phyloP scores from a whole-genome alignment of 2,329 filamentous ascomycete genomes.

The Cercospora zeina region DNA sequence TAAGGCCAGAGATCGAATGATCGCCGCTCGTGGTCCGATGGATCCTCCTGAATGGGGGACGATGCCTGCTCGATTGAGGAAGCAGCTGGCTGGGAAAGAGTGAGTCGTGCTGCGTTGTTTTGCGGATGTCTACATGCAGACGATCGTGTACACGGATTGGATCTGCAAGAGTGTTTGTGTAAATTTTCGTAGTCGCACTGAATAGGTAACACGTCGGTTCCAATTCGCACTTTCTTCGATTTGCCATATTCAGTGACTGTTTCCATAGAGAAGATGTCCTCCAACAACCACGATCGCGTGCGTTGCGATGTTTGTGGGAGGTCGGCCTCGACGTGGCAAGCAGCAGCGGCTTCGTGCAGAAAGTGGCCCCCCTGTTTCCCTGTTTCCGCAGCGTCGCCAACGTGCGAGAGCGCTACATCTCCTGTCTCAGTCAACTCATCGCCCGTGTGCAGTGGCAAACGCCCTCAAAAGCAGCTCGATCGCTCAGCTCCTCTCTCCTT shows the following conservation, averaged over 20 bases:
- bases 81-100: background rate
- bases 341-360: too few relatives aligned
- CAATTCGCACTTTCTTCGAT: too few relatives aligned
- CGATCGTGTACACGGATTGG: too few relatives aligned
- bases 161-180: background rate
- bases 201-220: too few relatives aligned
- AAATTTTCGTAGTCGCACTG: background rate
- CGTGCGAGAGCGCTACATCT: too few relatives aligned
- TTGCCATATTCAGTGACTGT: too few relatives aligned
- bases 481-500: background rate
- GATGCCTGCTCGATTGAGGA: background rate
- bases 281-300: too few relatives aligned
- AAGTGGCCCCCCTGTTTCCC: too few relatives aligned
- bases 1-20: conserved; percentile 15
- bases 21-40: conserved; percentile 6
- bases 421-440: background rate
- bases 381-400: too few relatives aligned
- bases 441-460: background rate
- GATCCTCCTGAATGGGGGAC: conserved; percentile 15
- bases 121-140: background rate
- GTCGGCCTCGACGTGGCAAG: too few relatives aligned
- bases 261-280: too few relatives aligned
- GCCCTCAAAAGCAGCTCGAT: background rate
- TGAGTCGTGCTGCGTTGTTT: background rate
- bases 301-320: too few relatives aligned